Evolutionary conservation across 2,329 filamentous ascomycete genomes (phyloP).

Genomic region (Aspergillus sp.): DNA sequence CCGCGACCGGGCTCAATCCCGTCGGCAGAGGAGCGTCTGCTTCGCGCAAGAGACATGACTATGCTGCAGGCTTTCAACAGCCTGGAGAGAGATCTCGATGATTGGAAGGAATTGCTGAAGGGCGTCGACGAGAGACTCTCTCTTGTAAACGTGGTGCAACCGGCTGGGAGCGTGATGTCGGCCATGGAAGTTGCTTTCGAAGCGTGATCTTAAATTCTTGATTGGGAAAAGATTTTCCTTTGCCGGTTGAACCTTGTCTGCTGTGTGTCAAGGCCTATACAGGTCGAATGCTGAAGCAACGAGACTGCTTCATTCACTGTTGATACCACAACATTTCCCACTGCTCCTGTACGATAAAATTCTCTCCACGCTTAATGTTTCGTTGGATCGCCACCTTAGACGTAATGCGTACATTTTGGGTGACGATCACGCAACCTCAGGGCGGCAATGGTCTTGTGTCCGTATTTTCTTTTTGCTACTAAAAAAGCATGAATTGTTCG

Average conservation of each 20-base stretch:
- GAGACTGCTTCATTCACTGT: too few relatives aligned
- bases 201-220: not conserved
- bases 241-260: not conserved
- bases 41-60: slow-evolving; percentile 35
- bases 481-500: too few relatives aligned
- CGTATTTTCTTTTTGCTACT: too few relatives aligned
- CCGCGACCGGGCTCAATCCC: slow-evolving; percentile 27
- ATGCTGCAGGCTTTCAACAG: slow-evolving; percentile 39
- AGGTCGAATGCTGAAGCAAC: too few relatives aligned
- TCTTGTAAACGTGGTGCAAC: slow-evolving; percentile 16
- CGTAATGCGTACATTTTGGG: too few relatives aligned
- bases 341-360: too few relatives aligned
- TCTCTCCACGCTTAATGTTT: too few relatives aligned
- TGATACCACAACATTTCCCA: too few relatives aligned
- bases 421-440: too few relatives aligned
- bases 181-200: not conserved
- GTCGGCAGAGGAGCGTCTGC: slow-evolving; percentile 18
- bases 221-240: not conserved
- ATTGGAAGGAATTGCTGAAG: slow-evolving; percentile 32
- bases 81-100: slow-evolving; percentile 32
- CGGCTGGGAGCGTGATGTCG: slow-evolving; percentile 22
- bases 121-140: slow-evolving; percentile 21
- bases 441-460: too few relatives aligned
- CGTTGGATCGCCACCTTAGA: too few relatives aligned
- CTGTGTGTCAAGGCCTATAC: too few relatives aligned